A percentile compares a stretch with the other conserved stretches of the same genome.
These are phyloP conservation scores for Solanum sejunctum DNA, from an alignment of 257 asterid genomes.

Conservation along the genomic window DNA sequence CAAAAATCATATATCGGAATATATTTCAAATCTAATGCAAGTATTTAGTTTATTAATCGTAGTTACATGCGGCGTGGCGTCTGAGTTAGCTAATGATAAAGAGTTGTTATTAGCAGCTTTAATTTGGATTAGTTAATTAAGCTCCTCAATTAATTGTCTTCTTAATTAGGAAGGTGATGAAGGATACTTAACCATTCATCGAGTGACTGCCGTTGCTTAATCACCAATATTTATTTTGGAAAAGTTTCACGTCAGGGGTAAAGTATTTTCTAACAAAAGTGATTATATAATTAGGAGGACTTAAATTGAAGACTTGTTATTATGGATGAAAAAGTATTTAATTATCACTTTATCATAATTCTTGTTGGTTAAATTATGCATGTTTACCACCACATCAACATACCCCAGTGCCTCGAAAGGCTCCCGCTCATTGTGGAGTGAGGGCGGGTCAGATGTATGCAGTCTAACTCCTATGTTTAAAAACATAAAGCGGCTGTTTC, in stretches of 20 bases:
- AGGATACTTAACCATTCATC: neutral
- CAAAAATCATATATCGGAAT: too few species aligned
- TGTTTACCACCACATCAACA: too few species aligned
- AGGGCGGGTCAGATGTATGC: too few species aligned
- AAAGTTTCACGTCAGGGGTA: accelerated
- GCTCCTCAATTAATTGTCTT: neutral
- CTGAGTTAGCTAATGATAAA: neutral
- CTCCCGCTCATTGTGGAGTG: too few species aligned
- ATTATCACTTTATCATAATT: neutral
- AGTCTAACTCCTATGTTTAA: too few species aligned
- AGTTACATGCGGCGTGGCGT: neutral
- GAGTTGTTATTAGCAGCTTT: neutral
- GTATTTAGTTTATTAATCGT: neutral
- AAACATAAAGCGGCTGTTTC: too few species aligned
- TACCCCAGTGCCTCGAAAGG: too few species aligned
- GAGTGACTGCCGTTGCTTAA: neutral
- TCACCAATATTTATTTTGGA: too few species aligned
- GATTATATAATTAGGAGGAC: accelerated
- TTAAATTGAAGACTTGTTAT: accelerated
- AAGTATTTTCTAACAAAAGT: neutral
- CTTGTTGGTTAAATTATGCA: too few species aligned
- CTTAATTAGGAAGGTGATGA: neutral
- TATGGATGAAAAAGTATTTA: neutral
- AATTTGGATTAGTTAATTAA: neutral
- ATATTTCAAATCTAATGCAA: neutral